Evolutionary conservation across 306 rosid species (phyloP).

Genomic region (Alnus rubra): DNA sequence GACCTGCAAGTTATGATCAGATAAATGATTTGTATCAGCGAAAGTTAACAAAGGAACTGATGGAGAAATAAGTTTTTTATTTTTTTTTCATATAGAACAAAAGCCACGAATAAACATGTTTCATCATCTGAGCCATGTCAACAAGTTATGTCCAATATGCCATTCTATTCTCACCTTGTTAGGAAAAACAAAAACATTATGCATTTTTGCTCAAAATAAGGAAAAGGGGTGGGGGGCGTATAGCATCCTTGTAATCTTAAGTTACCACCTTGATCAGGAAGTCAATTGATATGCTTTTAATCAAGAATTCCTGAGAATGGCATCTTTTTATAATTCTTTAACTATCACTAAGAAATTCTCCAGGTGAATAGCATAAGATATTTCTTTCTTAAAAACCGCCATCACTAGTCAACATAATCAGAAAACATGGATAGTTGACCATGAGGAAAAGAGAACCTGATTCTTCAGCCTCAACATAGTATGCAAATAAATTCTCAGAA

Average conservation of each 20-base stretch:
- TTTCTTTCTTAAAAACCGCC: not conserved
- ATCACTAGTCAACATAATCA: not conserved
- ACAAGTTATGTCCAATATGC: not conserved
- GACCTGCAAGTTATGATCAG: constrained; percentile 47
- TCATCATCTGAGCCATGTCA: not conserved
- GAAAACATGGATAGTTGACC: not conserved
- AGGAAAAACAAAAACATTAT: not conserved
- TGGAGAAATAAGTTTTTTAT: not conserved
- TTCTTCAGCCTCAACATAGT: not conserved
- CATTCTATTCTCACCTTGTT: not conserved
- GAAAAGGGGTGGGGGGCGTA: not conserved
- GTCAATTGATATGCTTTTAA: too few relatives aligned
- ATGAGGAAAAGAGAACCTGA: not conserved
- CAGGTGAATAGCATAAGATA: not conserved
- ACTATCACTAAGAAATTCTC: not conserved
- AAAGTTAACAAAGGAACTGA: constrained; percentile 16
- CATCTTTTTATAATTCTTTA: too few relatives aligned
- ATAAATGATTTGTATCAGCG: constrained; percentile 19
- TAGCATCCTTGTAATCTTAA: not conserved
- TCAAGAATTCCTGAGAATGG: too few relatives aligned
- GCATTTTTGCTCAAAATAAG: not conserved
- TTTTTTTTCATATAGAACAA: not conserved
- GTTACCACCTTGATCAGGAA: too few relatives aligned
- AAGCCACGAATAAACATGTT: not conserved
- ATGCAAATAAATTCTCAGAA: not conserved